These are phyloP conservation scores for Exophiala alcalophila DNA, from an alignment of 2,329 filamentous ascomycete genomes.

Conservation along the genomic window DNA sequence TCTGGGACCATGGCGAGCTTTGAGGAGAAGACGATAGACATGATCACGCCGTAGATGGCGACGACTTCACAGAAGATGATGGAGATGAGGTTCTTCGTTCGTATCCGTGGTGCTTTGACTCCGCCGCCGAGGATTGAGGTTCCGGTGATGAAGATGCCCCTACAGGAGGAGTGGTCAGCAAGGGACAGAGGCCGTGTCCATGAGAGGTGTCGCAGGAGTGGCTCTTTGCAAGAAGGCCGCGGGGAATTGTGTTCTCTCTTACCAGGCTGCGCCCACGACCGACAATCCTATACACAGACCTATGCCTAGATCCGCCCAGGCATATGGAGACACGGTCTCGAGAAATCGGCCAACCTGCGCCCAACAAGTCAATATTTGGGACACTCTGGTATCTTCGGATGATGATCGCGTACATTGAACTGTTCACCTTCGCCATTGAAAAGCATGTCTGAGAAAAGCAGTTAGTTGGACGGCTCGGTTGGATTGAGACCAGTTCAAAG, in stretches of 20 bases:
- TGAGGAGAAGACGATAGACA: constrained; percentile 96
- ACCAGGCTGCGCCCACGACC: constrained; percentile 97
- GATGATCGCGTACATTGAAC: constrained; percentile 69
- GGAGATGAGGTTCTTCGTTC: constrained; percentile 98
- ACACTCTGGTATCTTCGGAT: too few species aligned
- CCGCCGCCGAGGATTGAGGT: constrained; percentile 95
- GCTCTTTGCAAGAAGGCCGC: not conserved
- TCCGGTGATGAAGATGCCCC: constrained; percentile 98
- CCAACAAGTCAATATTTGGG: constrained; percentile 5
- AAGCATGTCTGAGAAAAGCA: constrained; percentile 74
- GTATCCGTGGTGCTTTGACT: constrained; percentile 93
- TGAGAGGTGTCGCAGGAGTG: too few species aligned
- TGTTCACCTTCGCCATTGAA: constrained; percentile 94
- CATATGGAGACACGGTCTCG: constrained; percentile 88
- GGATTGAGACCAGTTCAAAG: not conserved
- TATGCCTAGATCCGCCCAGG: constrained; percentile 89
- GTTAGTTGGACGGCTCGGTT: constrained; percentile 9
- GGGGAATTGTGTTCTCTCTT: constrained; percentile 33
- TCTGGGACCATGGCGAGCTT: constrained; percentile 66
- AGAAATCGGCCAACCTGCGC: constrained; percentile 83
- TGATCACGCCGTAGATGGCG: constrained; percentile 99
- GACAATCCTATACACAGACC: constrained; percentile 92
- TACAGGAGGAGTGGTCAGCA: constrained; percentile 39
- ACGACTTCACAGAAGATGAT: constrained; percentile 99
- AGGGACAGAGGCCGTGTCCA: too few species aligned